Percentiles rank a stretch among this genome's conserved stretches.
Evolutionary conservation across 768 basidiomycete species (phyloP).

Genomic region (Boletus reticuloceps): DNA sequence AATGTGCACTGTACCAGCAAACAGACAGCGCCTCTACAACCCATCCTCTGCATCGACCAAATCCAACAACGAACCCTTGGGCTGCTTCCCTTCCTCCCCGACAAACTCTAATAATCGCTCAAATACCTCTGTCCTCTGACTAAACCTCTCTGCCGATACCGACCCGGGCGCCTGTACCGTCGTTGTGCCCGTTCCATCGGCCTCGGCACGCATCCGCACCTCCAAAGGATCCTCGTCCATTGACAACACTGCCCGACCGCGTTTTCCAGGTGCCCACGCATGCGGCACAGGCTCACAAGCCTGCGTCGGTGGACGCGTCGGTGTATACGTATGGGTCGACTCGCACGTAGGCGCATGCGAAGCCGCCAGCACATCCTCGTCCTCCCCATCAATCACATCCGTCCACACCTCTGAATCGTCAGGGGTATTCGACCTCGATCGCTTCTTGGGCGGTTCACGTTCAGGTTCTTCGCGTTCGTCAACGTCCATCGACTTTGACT

Average conservation of each 20-base stretch:
- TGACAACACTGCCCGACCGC: constrained; percentile 18
- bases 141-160: constrained; percentile 49
- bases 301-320: too few relatives aligned
- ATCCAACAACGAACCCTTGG: constrained; percentile 59
- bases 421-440: constrained; percentile 42
- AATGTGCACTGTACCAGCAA: too few relatives aligned
- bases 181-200: constrained; percentile 13
- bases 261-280: constrained; percentile 11
- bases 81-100: constrained; percentile 63
- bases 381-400: constrained; percentile 36
- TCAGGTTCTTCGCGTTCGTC: constrained; percentile 24
- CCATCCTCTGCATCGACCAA: constrained; percentile 46
- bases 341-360: neutral
- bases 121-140: constrained; percentile 68
- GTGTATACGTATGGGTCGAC: too few relatives aligned
- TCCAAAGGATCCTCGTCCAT: constrained; percentile 33
- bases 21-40: neutral
- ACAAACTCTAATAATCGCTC: constrained; percentile 65
- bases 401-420: constrained; percentile 37
- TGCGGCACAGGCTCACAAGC: too few relatives aligned
- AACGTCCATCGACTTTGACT: too few relatives aligned
- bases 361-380: constrained; percentile 10
- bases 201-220: constrained; percentile 19
- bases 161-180: neutral
- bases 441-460: constrained; percentile 36